Percentiles rank a stretch among this genome's conserved stretches.
These are phyloP conservation scores for Plasmodiophora brassicae DNA, from an alignment of 208 protist species.

Conservation along the genomic window DNA sequence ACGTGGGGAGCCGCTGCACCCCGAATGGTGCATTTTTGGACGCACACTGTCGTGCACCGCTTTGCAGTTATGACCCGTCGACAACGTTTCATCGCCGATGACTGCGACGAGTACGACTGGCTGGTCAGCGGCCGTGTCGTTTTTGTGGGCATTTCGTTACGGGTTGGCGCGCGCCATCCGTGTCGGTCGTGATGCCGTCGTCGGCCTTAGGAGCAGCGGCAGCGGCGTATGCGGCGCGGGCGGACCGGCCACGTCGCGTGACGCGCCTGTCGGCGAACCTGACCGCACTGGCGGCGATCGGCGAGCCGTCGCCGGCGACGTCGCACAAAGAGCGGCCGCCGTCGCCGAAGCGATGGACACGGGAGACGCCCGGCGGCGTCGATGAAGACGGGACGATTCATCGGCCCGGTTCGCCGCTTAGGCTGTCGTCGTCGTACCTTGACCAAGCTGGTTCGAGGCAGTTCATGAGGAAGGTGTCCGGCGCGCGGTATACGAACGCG, in stretches of 20 bases:
- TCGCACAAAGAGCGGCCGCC: background rate
- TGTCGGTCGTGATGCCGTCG: no score
- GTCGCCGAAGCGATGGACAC: background rate
- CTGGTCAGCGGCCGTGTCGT: no score
- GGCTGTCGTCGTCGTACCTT: background rate
- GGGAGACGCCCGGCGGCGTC: background rate
- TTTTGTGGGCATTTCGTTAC: no score
- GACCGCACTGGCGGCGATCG: background rate
- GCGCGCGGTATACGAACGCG: background rate
- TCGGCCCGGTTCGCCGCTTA: background rate
- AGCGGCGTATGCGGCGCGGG: background rate
- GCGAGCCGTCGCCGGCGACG: background rate
- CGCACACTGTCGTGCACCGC: no score
- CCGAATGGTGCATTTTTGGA: no score
- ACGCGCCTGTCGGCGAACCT: background rate
- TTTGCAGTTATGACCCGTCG: no score
- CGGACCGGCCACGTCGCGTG: background rate
- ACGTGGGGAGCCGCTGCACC: no score
- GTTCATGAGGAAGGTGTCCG: background rate
- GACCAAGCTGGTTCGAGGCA: background rate
- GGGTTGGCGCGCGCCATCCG: no score
- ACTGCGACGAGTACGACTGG: no score
- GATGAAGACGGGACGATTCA: background rate
- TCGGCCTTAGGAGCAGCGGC: background rate
- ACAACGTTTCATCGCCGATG: no score